Base-by-base conservation (phyloP, 164 flowering plant species). In the Berberis thunbergii region DNA sequence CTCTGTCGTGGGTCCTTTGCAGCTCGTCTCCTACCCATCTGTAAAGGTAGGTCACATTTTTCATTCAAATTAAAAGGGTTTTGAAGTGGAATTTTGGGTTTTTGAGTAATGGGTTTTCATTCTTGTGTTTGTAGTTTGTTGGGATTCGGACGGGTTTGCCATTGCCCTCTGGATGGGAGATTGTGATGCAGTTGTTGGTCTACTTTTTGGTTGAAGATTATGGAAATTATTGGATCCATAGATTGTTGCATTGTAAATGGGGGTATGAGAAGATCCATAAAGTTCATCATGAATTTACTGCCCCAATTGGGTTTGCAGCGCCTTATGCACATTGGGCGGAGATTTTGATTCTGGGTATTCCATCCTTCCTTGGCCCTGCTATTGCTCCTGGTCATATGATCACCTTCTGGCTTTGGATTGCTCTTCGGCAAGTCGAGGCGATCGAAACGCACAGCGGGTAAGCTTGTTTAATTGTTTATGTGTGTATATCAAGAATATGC, bases 371-470 rank as follows among this genome's bases (percentile, higher is more conserved):
- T 49, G 97, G 97, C 1, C 98, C 98, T 0, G 88, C 86, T 0
- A 77, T 89, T 56, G 96, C 64, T 72, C 96, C 96, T 48, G 85
- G 98, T 1, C 96, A 92, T 75, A 89, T 88, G 83, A 73, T 89
- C 64, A 89, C 98, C 1, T 84, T 92, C 67, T 88, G 96, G 97
- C 54, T 83, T 48, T 92, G 98, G 98, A 83, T 92, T 12, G 79
- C 71, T 66, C 68, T 92, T 45, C 76, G 98, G 72, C 98, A 92
- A 80, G 64, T 86, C 12, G 96, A 92, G 79, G 96, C 98, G 13
- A 85, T 92, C 67, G 97, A 89, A 49, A 89, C 98, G 0, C 98
- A 92, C 74, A 81, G 93, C 59, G 98, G 96, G 98, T 92, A 82
- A 10, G 81, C 70, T 49, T 73, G 69, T 73, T 62, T 38, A 43